Base-by-base conservation (phyloP, 139 green algal species). In the Haematococcus lacustris region DNA sequence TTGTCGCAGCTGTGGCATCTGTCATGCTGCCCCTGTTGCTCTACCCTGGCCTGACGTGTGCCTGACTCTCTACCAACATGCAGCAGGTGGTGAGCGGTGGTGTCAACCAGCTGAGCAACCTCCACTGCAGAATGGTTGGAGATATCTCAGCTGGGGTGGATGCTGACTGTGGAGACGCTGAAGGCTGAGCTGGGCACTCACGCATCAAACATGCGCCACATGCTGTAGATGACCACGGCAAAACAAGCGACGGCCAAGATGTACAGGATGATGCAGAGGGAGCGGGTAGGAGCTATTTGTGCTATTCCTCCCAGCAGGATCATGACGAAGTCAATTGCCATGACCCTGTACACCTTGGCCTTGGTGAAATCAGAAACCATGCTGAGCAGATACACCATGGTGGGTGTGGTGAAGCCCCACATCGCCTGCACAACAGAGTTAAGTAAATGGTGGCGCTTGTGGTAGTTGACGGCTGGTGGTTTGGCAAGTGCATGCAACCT, bases 361-460 rank as follows among this genome's bases (percentile, higher is more conserved):
- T 53, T 72, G 28, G 68, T 66, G 73, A 82, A 82, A 60, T 85
- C 80, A 0, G 76, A 82, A 28, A 85, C 76, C 25, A 80, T 82
- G 73, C 47, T 70, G 7, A 85, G 70, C 28, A 85, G 76, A 73
- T 85, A 85, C 5, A 85, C 76, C 80, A 85, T 85, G n/a, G 70
- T 73, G 1, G 75, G 74, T 1, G 80, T 85, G 32, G 76, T 85
- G 43, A 68, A 71, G 7, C 80, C 63, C 76, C 76, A 85, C 80
- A 85, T 85, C 33, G 80, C 3, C 64, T 69, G 57, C 41, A 43
- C 2, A 26, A 17, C 28, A n/a, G 40, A 47, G 59, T 21, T 32
- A 33, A 66, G 59, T 33, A n/a, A n/a, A n/a, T n/a, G n/a, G n/a
- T n/a, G n/a, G n/a, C n/a, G n/a, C n/a, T n/a, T 21, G 30, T 6